phyloP scores from a whole-genome alignment of 2,329 filamentous ascomycete genomes.

The Colletotrichum siamense region DNA sequence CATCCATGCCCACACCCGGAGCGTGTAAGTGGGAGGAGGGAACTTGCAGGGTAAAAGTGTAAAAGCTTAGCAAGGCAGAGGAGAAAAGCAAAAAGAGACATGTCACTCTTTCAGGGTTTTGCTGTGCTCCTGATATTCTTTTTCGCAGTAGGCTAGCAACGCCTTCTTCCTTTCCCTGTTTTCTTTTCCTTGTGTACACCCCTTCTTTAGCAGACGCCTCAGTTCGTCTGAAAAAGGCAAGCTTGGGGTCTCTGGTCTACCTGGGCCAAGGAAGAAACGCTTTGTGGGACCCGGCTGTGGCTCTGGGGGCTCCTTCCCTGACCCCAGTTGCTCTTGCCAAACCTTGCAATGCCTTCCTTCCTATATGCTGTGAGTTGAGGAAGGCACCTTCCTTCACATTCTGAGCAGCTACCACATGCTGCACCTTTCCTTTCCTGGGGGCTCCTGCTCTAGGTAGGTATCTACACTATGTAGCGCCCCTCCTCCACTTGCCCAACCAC shows the following conservation, averaged over 20 bases:
- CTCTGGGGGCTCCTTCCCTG: background rate
- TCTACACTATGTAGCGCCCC: background rate
- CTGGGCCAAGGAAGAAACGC: background rate
- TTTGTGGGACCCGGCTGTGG: background rate
- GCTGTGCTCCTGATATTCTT: background rate
- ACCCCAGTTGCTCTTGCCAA: background rate
- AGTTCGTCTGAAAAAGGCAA: background rate
- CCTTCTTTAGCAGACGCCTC: background rate
- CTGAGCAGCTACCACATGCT: background rate
- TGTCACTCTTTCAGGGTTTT: background rate
- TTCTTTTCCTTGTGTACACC: background rate
- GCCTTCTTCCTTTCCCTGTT: background rate
- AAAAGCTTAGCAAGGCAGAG: background rate
- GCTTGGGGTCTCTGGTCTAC: background rate
- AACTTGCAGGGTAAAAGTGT: background rate
- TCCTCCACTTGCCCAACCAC: background rate
- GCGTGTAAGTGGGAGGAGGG: slow-evolving; percentile 11
- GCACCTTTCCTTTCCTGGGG: background rate
- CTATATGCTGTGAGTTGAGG: background rate
- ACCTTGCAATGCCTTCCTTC: background rate
- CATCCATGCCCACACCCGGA: background rate
- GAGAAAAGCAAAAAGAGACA: background rate
- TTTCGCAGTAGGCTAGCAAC: background rate
- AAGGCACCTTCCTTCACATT: background rate
- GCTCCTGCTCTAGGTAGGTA: background rate